phyloP scores from a whole-genome alignment of 805 yeast species.

The Candida koratica region DNA sequence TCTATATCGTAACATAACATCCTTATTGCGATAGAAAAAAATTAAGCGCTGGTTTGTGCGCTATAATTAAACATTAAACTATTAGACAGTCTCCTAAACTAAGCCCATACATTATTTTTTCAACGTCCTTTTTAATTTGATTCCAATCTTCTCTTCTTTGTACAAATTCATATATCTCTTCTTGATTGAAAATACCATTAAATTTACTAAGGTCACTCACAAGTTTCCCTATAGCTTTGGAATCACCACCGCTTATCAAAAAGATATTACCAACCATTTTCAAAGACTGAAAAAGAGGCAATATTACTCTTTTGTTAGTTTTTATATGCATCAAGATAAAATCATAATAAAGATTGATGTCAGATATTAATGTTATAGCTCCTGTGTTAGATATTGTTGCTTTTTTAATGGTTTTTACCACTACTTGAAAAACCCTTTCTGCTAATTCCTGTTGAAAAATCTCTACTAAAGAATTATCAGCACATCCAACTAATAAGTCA shows the following conservation, averaged over 20 bases:
- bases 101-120: constrained; percentile 91
- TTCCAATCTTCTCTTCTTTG: constrained; percentile 87
- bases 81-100: constrained; percentile 73
- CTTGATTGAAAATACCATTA: constrained; percentile 86
- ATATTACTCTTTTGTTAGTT: constrained; percentile 61
- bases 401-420: constrained; percentile 75
- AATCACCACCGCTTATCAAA: constrained; percentile 64
- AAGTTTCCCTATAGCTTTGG: constrained; percentile 78
- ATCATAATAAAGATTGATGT: constrained; percentile 71
- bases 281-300: constrained; percentile 73
- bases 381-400: constrained; percentile 71
- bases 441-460: constrained; percentile 94
- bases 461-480: constrained; percentile 84
- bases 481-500: constrained; percentile 67
- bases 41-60: constrained; percentile 2
- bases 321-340: constrained; percentile 51
- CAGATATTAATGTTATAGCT: constrained; percentile 77
- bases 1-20: constrained; percentile 2
- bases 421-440: constrained; percentile 69
- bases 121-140: constrained; percentile 70
- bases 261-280: constrained; percentile 83
- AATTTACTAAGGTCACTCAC: constrained; percentile 81
- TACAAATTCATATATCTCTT: constrained; percentile 90
- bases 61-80: too few species aligned
- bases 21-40: neutral